Base-by-base conservation (phyloP, 2,329 filamentous ascomycete species). In the Colletotrichum caudatum region DNA sequence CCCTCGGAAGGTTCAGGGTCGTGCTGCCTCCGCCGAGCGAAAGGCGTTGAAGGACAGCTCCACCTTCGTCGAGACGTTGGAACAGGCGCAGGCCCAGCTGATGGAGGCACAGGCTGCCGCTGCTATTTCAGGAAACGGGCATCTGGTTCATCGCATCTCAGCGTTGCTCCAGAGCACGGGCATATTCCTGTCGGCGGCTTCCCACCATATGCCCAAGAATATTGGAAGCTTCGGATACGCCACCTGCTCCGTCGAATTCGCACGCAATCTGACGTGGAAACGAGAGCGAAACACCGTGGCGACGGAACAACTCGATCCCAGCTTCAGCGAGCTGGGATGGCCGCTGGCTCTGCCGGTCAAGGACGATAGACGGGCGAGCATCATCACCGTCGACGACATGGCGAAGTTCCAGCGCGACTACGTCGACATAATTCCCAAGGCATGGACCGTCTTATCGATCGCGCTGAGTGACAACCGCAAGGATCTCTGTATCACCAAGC, bases 401-500 rank as follows among this genome's bases (percentile, higher is more conserved):
- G 81, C 84, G 54, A 85, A 86, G 35, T 97, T 97, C 77, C 93
- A 95, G 78, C 86, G 88, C 74, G 89, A 95, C 57, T 97, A 94
- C 76, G 87, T 98, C 62, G 93, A 98, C 77, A 92, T 95, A 61
- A 90, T 99, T 7, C 97, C 96, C 0, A 82, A 85, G 50, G 85
- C 87, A 8, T 99, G 96, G 96, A 94, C 91, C 58, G 92, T 95
- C 1, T 84, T 99, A 12, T 98, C 95, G 0, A 84, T 99, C 56
- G 93, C 93, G 0, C 82, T 99, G 20, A 96, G 93, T 77, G 93
- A 97, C 64, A 92, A 91, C 75, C 89, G 87, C 50, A 92, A 94
- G 66, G 96, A 98, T 78, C 88, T 99, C 5, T 94, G 93, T 75
- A 91, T 98, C 73, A 95, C 94, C n/a, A 94, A 94, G 76, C 90